A percentile compares a stretch with the other conserved stretches of the same genome.
Evolutionary conservation across 2,329 filamentous ascomycete genomes (phyloP).

Genomic region (Davidsoniella australis): DNA sequence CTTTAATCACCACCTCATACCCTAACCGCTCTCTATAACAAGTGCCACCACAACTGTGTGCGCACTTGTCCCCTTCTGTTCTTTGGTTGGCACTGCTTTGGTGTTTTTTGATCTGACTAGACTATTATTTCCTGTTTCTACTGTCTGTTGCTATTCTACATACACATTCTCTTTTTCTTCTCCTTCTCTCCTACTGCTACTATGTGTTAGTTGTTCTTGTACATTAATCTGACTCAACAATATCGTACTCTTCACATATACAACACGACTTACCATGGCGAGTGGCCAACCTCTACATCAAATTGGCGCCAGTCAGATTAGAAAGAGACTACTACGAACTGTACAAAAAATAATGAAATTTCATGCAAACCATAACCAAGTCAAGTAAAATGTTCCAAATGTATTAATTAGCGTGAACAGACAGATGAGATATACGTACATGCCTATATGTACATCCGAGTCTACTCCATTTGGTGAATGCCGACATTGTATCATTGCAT

Average conservation of each 20-base stretch:
- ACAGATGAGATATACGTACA: neutral
- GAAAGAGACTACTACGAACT: no score
- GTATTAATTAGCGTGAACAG: neutral
- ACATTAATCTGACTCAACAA: neutral
- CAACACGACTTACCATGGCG: neutral
- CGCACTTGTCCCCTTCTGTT: neutral
- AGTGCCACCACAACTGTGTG: neutral
- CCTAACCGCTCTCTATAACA: neutral
- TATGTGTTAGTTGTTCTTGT: neutral
- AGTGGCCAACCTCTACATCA: no score
- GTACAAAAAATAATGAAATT: no score
- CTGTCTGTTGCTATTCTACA: slow-evolving; percentile 5
- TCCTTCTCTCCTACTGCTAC: neutral
- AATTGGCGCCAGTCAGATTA: no score
- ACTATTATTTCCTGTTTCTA: slow-evolving; percentile 10
- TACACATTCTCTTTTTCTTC: neutral
- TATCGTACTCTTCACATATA: neutral
- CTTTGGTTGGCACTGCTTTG: neutral
- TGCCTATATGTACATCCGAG: no score
- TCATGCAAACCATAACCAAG: no score
- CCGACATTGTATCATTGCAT: no score
- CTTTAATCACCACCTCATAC: neutral
- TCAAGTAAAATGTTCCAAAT: no score
- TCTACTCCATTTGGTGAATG: no score
- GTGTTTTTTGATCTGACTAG: neutral